Evolutionary conservation across 2,329 filamentous ascomycete species (phyloP).

Genomic region (Penicillium vulpinum): DNA sequence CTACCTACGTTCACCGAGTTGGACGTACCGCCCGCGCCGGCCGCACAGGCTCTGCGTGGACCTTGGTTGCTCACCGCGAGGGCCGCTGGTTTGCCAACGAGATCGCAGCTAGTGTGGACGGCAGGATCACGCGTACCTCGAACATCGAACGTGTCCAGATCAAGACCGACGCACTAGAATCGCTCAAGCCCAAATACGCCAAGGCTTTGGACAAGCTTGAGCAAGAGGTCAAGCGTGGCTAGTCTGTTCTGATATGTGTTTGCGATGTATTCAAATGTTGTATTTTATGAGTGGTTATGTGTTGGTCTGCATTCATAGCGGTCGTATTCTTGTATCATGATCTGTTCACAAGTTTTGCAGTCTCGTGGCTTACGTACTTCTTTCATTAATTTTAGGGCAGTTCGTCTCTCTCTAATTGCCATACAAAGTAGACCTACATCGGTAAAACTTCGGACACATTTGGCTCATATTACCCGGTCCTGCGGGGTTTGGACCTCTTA

Average conservation of each 20-base stretch:
- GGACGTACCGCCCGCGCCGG: constrained; percentile 87
- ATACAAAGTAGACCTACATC: not conserved
- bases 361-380: not conserved
- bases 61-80: constrained; percentile 77
- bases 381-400: not conserved
- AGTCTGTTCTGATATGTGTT: not conserved
- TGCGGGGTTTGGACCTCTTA: not conserved
- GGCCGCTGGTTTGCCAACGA: constrained; percentile 90
- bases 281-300: constrained; percentile 3
- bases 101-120: constrained; percentile 57
- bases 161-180: constrained; percentile 30
- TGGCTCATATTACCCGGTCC: not conserved
- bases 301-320: constrained; percentile 8
- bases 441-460: not conserved
- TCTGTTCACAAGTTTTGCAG: not conserved
- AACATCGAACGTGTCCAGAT: constrained; percentile 34
- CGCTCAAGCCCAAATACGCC: constrained; percentile 34
- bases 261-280: not conserved
- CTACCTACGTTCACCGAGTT: constrained; percentile 86
- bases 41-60: constrained; percentile 76
- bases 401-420: too few species aligned
- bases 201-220: constrained; percentile 40
- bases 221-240: constrained; percentile 34
- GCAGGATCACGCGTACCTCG: constrained; percentile 34
- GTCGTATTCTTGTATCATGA: constrained; percentile 7